Evolutionary conservation across 2,329 filamentous ascomycete genomes (phyloP).

Genomic region (Chaetomium strumarium): DNA sequence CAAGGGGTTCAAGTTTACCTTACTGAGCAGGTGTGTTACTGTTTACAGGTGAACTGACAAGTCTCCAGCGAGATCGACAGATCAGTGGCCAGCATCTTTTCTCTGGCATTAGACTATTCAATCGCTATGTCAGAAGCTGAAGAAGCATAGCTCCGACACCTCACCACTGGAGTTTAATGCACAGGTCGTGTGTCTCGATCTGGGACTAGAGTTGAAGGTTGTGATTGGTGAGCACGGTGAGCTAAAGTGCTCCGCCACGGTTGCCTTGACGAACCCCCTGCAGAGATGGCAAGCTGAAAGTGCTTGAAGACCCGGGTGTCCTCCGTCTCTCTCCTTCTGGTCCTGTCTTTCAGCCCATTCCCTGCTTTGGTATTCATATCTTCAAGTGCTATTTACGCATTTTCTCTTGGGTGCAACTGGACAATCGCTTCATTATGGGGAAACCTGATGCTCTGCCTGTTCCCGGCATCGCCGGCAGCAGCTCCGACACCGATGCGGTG

Average conservation of each 20-base stretch:
- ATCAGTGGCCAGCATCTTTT: too few species aligned
- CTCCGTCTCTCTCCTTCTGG: not conserved
- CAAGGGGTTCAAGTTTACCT: too few species aligned
- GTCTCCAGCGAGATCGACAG: too few species aligned
- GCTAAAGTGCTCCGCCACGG: conserved; percentile 10
- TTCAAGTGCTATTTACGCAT: not conserved
- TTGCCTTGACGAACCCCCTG: not conserved
- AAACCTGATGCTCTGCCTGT: conserved; percentile 20
- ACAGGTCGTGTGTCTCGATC: conserved; percentile 1
- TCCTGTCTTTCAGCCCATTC: too few species aligned
- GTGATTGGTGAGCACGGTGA: conserved; percentile 3
- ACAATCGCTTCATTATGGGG: conserved; percentile 22
- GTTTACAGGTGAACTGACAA: too few species aligned
- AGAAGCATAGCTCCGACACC: too few species aligned
- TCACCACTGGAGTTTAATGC: not conserved
- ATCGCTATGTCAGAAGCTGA: too few species aligned
- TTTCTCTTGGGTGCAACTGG: not conserved
- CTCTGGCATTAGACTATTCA: too few species aligned
- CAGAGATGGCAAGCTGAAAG: not conserved
- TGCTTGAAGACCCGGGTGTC: not conserved
- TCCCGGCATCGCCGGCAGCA: conserved; percentile 12
- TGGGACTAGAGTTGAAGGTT: not conserved
- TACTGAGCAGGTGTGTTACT: too few species aligned
- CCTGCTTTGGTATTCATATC: not conserved
- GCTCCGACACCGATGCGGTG: conserved; percentile 24